Evolutionary conservation across 176 grass and related monocot genomes (phyloP).

Genomic region (Carex myosuroides): DNA sequence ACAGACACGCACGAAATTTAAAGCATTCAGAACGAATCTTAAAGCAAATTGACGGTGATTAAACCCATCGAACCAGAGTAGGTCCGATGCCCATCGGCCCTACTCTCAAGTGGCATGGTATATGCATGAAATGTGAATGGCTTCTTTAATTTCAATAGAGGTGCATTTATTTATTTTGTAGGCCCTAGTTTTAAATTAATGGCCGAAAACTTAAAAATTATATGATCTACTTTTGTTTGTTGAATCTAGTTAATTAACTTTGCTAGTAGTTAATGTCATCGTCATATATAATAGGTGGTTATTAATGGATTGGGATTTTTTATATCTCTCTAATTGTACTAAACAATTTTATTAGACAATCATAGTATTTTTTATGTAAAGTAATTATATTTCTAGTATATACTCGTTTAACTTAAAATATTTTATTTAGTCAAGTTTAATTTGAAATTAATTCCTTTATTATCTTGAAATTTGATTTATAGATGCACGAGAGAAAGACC

Average conservation of each 20-base stretch:
- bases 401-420: too few relatives aligned
- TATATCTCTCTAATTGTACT: not conserved
- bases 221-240: not conserved
- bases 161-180: not conserved
- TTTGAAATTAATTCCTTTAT: too few relatives aligned
- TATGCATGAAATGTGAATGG: not conserved
- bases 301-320: not conserved
- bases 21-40: too few relatives aligned
- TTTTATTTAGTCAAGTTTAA: too few relatives aligned
- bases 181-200: not conserved
- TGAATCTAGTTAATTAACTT: not conserved
- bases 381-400: not conserved
- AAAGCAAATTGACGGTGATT: too few relatives aligned
- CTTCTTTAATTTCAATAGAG: not conserved
- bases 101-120: too few relatives aligned
- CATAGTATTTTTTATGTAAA: not conserved
- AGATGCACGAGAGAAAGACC: too few relatives aligned
- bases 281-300: not conserved
- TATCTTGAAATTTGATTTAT: too few relatives aligned
- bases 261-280: not conserved
- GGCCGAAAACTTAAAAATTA: not conserved
- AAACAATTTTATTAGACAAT: not conserved
- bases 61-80: too few relatives aligned
- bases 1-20: too few relatives aligned
- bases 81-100: too few relatives aligned